These are phyloP conservation scores for Backusella australiensis DNA, from an alignment of 192 early-diverging fungal species.

Conservation along the genomic window DNA sequence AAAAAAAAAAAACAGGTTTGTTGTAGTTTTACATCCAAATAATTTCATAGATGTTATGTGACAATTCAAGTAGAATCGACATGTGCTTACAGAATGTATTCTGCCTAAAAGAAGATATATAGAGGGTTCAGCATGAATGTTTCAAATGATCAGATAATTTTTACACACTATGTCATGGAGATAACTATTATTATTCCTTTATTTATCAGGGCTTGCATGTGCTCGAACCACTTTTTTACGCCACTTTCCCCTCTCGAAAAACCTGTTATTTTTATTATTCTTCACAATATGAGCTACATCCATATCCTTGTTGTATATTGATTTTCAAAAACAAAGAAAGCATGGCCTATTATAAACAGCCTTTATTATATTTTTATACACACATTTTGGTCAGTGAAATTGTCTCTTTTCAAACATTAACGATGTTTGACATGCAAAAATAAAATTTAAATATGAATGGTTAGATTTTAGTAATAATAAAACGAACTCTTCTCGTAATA, in stretches of 20 bases:
- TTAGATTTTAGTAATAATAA: neutral
- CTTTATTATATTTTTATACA: neutral
- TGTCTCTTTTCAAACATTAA: neutral
- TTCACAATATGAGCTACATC: too few relatives aligned
- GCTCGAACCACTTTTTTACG: too few relatives aligned
- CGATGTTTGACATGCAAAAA: neutral
- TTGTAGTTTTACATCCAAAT: too few relatives aligned
- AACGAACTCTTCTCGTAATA: neutral
- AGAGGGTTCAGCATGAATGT: neutral
- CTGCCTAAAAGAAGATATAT: too few relatives aligned
- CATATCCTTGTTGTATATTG: neutral
- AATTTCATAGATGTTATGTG: too few relatives aligned
- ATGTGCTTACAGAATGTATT: too few relatives aligned
- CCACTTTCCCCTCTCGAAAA: too few relatives aligned
- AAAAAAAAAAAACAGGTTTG: too few relatives aligned
- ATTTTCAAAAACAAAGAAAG: neutral
- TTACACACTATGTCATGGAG: neutral
- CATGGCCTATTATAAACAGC: neutral
- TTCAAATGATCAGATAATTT: neutral
- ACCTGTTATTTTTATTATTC: too few relatives aligned
- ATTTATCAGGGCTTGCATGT: too few relatives aligned
- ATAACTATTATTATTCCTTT: neutral
- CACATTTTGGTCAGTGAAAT: too few relatives aligned
- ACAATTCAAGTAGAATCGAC: too few relatives aligned
- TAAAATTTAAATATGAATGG: neutral